Percentiles rank a stretch among this genome's conserved stretches.
These are phyloP conservation scores for Cordyceps militaris DNA, from an alignment of 2,329 filamentous ascomycete species.

Conservation along the genomic window DNA sequence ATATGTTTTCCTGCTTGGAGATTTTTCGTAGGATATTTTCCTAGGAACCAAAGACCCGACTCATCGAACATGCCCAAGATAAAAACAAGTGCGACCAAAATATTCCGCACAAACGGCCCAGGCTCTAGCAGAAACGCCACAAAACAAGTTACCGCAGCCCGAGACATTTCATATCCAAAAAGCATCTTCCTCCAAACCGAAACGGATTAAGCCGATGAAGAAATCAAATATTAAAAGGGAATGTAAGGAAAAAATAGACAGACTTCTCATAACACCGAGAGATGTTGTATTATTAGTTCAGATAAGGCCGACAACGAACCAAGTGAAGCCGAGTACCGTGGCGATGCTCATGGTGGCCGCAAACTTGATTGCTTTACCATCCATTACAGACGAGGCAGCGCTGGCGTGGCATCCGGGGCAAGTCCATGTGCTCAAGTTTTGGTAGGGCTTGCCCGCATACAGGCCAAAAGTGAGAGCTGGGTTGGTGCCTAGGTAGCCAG, in stretches of 20 bases:
- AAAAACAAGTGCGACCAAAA: not conserved
- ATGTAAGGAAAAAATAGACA: not conserved
- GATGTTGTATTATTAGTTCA: slow-evolving; percentile 20
- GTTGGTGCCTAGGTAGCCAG: slow-evolving; percentile 49
- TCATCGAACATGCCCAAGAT: not conserved
- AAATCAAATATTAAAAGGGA: not conserved
- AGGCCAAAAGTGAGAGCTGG: slow-evolving; percentile 49
- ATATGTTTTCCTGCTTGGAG: not conserved
- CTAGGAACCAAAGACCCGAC: not conserved
- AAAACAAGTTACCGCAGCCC: not conserved
- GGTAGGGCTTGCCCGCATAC: slow-evolving; percentile 47
- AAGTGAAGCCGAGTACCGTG: slow-evolving; percentile 55
- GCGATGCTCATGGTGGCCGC: slow-evolving; percentile 47
- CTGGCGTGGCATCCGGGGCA: slow-evolving; percentile 48
- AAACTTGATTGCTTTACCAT: slow-evolving; percentile 42
- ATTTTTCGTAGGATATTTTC: not conserved
- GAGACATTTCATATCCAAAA: slow-evolving; percentile 1
- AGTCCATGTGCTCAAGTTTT: slow-evolving; percentile 43
- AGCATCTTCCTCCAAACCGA: not conserved
- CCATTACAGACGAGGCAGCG: slow-evolving; percentile 39
- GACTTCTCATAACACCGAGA: not conserved
- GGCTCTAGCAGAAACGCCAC: slow-evolving; percentile 1
- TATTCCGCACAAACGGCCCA: not conserved
- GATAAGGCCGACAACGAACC: slow-evolving; percentile 51
- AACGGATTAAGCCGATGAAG: not conserved